phyloP scores from a whole-genome alignment of 2,329 filamentous ascomycete genomes.

The Cytospora piceae region DNA sequence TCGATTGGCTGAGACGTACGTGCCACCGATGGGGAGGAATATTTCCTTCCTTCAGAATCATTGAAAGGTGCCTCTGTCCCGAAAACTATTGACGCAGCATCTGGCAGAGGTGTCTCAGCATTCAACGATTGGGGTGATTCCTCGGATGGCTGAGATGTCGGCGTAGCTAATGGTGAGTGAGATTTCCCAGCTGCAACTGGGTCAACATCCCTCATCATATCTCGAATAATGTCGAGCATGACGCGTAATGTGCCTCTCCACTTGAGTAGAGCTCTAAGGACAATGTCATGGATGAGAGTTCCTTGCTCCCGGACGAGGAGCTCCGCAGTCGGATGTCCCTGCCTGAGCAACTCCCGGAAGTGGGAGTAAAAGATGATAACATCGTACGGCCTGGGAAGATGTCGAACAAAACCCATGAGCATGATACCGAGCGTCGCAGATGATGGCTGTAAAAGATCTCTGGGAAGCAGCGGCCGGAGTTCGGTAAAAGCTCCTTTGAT shows the following conservation, averaged over 20 bases:
- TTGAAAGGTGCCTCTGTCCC: neutral
- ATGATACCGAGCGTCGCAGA: constrained; percentile 50
- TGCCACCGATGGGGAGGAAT: too few relatives aligned
- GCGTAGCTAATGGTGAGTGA: neutral
- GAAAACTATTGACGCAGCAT: neutral
- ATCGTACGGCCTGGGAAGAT: constrained; percentile 44
- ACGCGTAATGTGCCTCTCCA: constrained; percentile 46
- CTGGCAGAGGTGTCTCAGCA: neutral
- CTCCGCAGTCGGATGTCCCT: constrained; percentile 42
- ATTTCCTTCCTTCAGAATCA: neutral
- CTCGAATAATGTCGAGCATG: constrained; percentile 52
- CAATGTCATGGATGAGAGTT: constrained; percentile 52
- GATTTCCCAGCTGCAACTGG: constrained; percentile 17
- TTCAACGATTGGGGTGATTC: neutral
- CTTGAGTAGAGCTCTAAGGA: constrained; percentile 53
- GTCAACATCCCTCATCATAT: constrained; percentile 52
- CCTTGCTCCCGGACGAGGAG: constrained; percentile 45
- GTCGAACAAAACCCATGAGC: constrained; percentile 51
- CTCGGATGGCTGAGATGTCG: neutral
- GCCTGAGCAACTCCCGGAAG: constrained; percentile 48
- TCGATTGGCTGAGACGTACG: too few relatives aligned
- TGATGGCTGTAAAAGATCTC: constrained; percentile 41
- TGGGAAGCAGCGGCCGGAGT: constrained; percentile 30
- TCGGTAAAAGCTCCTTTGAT: constrained; percentile 28
- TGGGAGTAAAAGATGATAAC: constrained; percentile 51